Evolutionary conservation across 116 monocot genomes (phyloP).

Genomic region (Iris pallida): DNA sequence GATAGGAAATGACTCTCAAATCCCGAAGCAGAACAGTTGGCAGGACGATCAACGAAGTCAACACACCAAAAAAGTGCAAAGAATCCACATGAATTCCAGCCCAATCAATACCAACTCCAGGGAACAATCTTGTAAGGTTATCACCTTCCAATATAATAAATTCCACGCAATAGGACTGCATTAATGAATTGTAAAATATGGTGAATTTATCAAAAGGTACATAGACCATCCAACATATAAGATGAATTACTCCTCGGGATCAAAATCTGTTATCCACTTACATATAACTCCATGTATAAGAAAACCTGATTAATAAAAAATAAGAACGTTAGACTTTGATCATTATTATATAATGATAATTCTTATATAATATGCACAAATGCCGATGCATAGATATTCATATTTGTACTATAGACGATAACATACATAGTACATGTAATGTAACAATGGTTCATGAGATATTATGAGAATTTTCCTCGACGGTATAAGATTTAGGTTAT

Average conservation of each 20-base stretch:
- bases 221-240: conserved; percentile 2
- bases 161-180: conserved; percentile 95
- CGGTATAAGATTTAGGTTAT: not conserved
- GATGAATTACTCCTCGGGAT: conserved; percentile 1
- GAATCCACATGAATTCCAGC: conserved; percentile 63
- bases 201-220: conserved; percentile 1
- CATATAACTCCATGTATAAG: conserved; percentile 54
- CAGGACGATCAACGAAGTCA: conserved; percentile 73
- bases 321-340: conserved; percentile 7
- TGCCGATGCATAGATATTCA: not conserved
- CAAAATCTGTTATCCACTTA: conserved; percentile 22
- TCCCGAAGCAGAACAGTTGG: conserved; percentile 79
- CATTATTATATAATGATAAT: no score
- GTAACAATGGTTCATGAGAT: not conserved
- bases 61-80: conserved; percentile 59
- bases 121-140: conserved; percentile 79
- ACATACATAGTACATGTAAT: not conserved
- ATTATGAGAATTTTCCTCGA: not conserved
- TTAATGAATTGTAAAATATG: conserved; percentile 12
- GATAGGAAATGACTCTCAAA: conserved; percentile 66
- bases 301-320: conserved; percentile 36
- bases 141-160: conserved; percentile 94
- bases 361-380: no score
- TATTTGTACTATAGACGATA: not conserved
- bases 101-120: conserved; percentile 49